phyloP scores from a whole-genome alignment of 176 grass and related monocot species.

The Rhynchospora tenuis region DNA sequence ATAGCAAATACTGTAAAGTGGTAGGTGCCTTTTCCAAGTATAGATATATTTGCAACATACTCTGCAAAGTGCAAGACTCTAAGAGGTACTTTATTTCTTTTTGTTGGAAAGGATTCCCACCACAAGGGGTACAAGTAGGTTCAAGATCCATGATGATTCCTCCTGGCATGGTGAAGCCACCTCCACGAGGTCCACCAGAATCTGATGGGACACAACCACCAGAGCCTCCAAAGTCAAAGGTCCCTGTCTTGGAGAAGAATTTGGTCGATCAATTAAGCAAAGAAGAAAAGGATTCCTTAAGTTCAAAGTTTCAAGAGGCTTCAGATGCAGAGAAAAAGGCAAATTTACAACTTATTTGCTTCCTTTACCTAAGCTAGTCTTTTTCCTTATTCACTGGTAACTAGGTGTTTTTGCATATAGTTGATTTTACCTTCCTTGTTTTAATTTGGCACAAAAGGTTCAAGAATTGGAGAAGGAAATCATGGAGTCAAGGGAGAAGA shows the following conservation, averaged over 20 bases:
- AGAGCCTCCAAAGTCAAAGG: slow-evolving; percentile 72
- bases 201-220: slow-evolving; percentile 30
- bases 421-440: slow-evolving; percentile 28
- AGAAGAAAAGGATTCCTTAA: slow-evolving; percentile 68
- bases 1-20: background rate
- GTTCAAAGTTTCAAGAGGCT: slow-evolving; percentile 86
- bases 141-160: slow-evolving; percentile 34
- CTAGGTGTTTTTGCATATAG: slow-evolving; percentile 27
- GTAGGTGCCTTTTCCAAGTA: background rate
- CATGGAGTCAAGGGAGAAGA: slow-evolving; percentile 92
- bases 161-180: slow-evolving; percentile 53
- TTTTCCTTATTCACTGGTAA: slow-evolving; percentile 19
- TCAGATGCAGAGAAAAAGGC: slow-evolving; percentile 93
- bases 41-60: slow-evolving; percentile 24
- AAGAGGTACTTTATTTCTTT: background rate
- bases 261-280: slow-evolving; percentile 89
- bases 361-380: background rate
- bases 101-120: slow-evolving; percentile 43
- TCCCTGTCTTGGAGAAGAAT: slow-evolving; percentile 86
- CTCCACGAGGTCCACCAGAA: slow-evolving; percentile 55
- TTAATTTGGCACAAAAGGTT: slow-evolving; percentile 48
- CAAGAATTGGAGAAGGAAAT: slow-evolving; percentile 99
- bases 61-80: slow-evolving; percentile 10
- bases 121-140: slow-evolving; percentile 46
- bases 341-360: slow-evolving; percentile 3